A percentile compares a stretch with the other conserved stretches of the same genome.
Conservation (phyloP, 106 monocot genomes). For the Platanthera zijinensis region DNA sequence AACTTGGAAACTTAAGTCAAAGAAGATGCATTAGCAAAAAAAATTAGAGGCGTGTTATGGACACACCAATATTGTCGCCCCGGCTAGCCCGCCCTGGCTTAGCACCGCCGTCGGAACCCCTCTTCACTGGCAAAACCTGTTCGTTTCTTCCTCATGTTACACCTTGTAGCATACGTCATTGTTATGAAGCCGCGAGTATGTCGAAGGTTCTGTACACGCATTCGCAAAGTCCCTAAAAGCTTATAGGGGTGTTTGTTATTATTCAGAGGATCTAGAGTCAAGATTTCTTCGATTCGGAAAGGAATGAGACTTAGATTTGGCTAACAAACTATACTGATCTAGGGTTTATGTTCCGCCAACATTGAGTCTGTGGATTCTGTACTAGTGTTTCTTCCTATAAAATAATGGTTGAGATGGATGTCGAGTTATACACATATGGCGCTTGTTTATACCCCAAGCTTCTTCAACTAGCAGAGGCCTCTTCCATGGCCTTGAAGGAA, state of each 20-base stretch:
- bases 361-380: background rate
- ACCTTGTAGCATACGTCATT: no score
- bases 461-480: slow-evolving; percentile 70
- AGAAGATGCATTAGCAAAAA: accelerated
- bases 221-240: no score
- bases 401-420: slow-evolving; percentile 43
- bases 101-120: no score
- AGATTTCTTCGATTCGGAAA: background rate
- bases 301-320: background rate
- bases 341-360: background rate
- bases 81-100: no score
- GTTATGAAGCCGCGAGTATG: no score
- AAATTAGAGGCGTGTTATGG: no score
- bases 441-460: slow-evolving; percentile 65
- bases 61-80: no score
- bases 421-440: slow-evolving; percentile 38
- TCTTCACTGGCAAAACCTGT: no score
- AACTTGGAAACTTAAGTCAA: no score
- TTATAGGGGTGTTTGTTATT: background rate
- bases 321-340: background rate
- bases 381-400: background rate
- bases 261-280: background rate
- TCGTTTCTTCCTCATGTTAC: no score
- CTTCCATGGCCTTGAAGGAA: slow-evolving; percentile 53
- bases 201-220: no score